Evolutionary conservation across 2,329 filamentous ascomycete species (phyloP).

Genomic region (Cladosporium sphaerospermum): DNA sequence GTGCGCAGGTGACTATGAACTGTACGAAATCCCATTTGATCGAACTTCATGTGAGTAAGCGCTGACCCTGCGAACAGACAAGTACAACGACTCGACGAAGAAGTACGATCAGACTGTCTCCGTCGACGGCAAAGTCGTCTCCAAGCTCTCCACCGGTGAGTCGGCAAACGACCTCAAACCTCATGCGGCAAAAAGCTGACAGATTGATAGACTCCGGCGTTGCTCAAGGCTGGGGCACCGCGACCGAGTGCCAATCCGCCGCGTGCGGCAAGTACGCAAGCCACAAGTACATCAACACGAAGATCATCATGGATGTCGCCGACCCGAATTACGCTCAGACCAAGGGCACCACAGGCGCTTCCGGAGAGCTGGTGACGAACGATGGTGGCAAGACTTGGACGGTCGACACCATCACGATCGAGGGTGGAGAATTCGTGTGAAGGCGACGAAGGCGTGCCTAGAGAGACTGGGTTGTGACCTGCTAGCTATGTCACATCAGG

Average conservation of each 20-base stretch:
- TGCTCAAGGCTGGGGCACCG: conserved; percentile 34
- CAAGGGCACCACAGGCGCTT: conserved; percentile 34
- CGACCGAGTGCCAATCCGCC: conserved; percentile 36
- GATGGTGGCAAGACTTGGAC: conserved; percentile 42
- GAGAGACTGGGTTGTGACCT: too few relatives aligned
- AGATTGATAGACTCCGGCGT: conserved; percentile 15
- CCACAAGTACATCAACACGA: conserved; percentile 39
- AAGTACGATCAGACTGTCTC: conserved; percentile 39
- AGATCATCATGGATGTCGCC: conserved; percentile 30
- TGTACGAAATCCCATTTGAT: conserved; percentile 21
- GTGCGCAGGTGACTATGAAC: conserved; percentile 38
- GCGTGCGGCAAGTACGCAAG: conserved; percentile 38
- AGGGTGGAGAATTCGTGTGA: background rate
- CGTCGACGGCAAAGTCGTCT: conserved; percentile 34
- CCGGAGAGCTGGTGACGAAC: conserved; percentile 35
- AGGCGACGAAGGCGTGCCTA: too few relatives aligned
- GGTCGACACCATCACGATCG: conserved; percentile 34
- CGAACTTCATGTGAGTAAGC: background rate
- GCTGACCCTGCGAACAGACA: conserved; percentile 20
- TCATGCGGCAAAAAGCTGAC: conserved; percentile 9
- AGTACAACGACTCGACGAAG: conserved; percentile 34
- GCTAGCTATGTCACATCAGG: too few relatives aligned
- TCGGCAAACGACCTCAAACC: conserved; percentile 25
- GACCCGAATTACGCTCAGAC: conserved; percentile 38
- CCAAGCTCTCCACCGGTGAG: conserved; percentile 41